phyloP scores from a whole-genome alignment of 805 yeast species.

The Nematodospora valgi region DNA sequence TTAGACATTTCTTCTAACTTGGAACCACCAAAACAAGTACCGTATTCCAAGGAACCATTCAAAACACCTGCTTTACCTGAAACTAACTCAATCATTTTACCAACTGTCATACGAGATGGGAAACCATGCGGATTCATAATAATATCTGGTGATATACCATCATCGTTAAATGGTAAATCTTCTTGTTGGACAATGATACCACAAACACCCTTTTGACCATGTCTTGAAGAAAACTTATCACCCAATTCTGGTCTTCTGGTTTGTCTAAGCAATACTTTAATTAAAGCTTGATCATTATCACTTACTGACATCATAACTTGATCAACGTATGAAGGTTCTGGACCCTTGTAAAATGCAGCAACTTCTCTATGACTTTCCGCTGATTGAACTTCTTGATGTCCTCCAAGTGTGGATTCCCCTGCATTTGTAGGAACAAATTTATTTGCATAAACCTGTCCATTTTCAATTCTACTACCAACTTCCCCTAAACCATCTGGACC shows the following conservation, averaged over 20 bases:
- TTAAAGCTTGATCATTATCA: conserved; percentile 90
- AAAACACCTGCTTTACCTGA: conserved; percentile 98
- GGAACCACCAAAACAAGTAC: conserved; percentile 99
- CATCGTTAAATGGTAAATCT: conserved; percentile 92
- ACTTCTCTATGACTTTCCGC: conserved; percentile 78
- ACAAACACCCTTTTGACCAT: conserved; percentile 99
- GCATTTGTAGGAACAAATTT: conserved; percentile 90
- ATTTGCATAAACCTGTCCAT: conserved; percentile 92
- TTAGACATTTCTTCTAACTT: conserved; percentile 92
- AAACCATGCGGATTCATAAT: conserved; percentile 99
- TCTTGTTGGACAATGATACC: conserved; percentile 97
- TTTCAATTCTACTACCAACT: conserved; percentile 85
- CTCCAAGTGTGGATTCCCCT: conserved; percentile 56
- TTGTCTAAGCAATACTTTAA: conserved; percentile 89
- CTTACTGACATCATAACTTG: conserved; percentile 97
- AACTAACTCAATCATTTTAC: conserved; percentile 94
- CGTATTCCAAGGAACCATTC: conserved; percentile 87
- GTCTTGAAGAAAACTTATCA: conserved; percentile 95
- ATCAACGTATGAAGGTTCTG: conserved; percentile 93
- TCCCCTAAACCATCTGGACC: conserved; percentile 97
- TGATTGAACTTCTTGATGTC: conserved; percentile 24
- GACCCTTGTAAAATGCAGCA: conserved; percentile 88
- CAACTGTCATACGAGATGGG: conserved; percentile 99
- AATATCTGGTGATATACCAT: conserved; percentile 90
- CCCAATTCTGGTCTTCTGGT: conserved; percentile 97